Evolutionary conservation across 2,329 filamentous ascomycete species (phyloP).

Genomic region (Neonectria coccinea): DNA sequence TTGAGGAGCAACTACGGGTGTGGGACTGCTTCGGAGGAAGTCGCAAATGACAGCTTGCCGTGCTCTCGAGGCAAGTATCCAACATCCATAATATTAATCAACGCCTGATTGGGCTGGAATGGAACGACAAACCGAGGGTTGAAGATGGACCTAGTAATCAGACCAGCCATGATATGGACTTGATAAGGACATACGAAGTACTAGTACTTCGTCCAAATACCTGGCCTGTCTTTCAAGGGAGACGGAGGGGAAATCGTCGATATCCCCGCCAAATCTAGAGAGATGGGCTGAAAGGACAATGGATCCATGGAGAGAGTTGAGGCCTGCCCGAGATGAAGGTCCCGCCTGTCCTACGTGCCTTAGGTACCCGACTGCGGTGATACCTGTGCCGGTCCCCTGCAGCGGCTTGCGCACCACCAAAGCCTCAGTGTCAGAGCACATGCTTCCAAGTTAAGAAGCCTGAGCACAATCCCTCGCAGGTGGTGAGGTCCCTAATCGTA

Average conservation of each 20-base stretch:
- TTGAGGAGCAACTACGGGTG: neutral
- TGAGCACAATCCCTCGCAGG: neutral
- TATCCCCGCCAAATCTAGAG: neutral
- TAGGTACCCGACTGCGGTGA: neutral
- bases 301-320: constrained; percentile 3
- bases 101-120: constrained; percentile 7
- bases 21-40: neutral
- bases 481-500: neutral
- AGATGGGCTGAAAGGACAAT: neutral
- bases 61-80: neutral
- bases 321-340: neutral
- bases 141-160: neutral
- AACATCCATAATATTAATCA: neutral
- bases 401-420: constrained; percentile 17
- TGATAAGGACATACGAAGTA: neutral
- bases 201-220: neutral
- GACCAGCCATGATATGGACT: neutral
- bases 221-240: constrained; percentile 6
- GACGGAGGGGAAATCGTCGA: constrained; percentile 2
- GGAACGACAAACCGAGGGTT: neutral
- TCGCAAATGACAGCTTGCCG: neutral
- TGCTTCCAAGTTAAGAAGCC: neutral
- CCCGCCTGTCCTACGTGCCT: constrained; percentile 1
- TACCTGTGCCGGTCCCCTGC: constrained; percentile 15
- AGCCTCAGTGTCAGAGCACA: neutral